Evolutionary conservation across 2,329 filamentous ascomycete species (phyloP).

Genomic region (Fusarium tuaranense): DNA sequence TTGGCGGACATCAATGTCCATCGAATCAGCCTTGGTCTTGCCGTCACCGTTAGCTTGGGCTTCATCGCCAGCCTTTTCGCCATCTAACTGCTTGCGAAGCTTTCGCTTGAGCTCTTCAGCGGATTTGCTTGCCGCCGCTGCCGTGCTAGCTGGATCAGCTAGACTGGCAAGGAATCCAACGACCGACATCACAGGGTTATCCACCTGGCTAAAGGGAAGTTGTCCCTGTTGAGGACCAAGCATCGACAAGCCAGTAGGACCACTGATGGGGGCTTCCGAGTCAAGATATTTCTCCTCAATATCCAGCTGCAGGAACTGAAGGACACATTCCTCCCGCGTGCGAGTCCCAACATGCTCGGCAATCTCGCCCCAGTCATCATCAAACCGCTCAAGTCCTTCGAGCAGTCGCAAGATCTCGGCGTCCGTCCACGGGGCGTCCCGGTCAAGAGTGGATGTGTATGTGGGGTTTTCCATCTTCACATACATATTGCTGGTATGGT

Average conservation of each 20-base stretch:
- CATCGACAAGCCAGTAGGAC: constrained; percentile 70
- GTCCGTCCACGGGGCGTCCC: constrained; percentile 91
- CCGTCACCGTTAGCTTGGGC: constrained; percentile 69
- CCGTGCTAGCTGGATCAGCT: constrained; percentile 89
- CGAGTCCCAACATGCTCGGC: constrained; percentile 92
- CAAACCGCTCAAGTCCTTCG: constrained; percentile 91
- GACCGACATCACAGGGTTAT: constrained; percentile 97
- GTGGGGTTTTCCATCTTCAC: constrained; percentile 89
- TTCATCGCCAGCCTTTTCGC: constrained; percentile 52
- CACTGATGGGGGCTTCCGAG: constrained; percentile 68
- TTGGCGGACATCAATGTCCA: constrained; percentile 72
- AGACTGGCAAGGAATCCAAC: constrained; percentile 93
- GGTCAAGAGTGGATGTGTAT: constrained; percentile 82
- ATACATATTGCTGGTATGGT: constrained; percentile 84
- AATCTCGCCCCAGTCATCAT: constrained; percentile 95
- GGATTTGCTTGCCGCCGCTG: constrained; percentile 88
- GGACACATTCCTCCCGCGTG: constrained; percentile 93
- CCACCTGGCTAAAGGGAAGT: constrained; percentile 89
- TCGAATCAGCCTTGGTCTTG: constrained; percentile 69
- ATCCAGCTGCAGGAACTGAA: constrained; percentile 95
- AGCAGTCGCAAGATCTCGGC: constrained; percentile 89
- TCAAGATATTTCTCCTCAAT: constrained; percentile 98
- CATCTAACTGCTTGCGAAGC: constrained; percentile 82
- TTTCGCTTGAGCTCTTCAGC: constrained; percentile 87
- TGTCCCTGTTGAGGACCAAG: constrained; percentile 81